Evolutionary conservation across 768 basidiomycete species (phyloP).

Genomic region (Coprinellus micaceus): DNA sequence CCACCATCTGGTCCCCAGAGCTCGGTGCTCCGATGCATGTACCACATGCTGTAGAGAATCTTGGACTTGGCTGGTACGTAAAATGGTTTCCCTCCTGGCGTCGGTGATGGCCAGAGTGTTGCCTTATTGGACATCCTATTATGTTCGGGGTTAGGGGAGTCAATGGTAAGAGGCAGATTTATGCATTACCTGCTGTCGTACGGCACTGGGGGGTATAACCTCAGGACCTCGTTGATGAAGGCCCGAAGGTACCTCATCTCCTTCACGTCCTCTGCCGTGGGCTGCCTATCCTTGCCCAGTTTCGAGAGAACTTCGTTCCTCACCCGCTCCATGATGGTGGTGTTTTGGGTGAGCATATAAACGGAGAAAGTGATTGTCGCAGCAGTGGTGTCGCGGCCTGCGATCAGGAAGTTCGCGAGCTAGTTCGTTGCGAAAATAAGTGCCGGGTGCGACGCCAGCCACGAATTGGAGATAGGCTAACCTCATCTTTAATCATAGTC

Average conservation of each 20-base stretch:
- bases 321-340: slow-evolving; percentile 35
- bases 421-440: background rate
- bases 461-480: background rate
- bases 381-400: slow-evolving; percentile 27
- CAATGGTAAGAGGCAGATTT: background rate
- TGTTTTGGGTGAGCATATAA: slow-evolving; percentile 44
- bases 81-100: background rate
- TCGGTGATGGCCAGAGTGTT: background rate
- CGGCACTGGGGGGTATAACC: background rate
- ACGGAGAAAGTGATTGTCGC: slow-evolving; percentile 37
- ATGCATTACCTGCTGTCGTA: too few species aligned
- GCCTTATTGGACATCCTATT: background rate
- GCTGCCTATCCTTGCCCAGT: slow-evolving; percentile 34
- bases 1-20: slow-evolving; percentile 55
- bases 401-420: slow-evolving; percentile 18
- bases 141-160: background rate
- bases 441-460: background rate
- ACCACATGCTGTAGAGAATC: slow-evolving; percentile 32
- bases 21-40: slow-evolving; percentile 49
- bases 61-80: slow-evolving; percentile 11
- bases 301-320: slow-evolving; percentile 38
- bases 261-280: slow-evolving; percentile 43
- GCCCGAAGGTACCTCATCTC: slow-evolving; percentile 41
- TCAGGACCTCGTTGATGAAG: slow-evolving; percentile 26
- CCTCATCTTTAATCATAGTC: slow-evolving; percentile 6